A percentile compares a stretch with the other conserved stretches of the same genome.
These are phyloP conservation scores for Tetrapyrgos nigripes DNA, from an alignment of 1,284 basidiomycete genomes.

Conservation along the genomic window DNA sequence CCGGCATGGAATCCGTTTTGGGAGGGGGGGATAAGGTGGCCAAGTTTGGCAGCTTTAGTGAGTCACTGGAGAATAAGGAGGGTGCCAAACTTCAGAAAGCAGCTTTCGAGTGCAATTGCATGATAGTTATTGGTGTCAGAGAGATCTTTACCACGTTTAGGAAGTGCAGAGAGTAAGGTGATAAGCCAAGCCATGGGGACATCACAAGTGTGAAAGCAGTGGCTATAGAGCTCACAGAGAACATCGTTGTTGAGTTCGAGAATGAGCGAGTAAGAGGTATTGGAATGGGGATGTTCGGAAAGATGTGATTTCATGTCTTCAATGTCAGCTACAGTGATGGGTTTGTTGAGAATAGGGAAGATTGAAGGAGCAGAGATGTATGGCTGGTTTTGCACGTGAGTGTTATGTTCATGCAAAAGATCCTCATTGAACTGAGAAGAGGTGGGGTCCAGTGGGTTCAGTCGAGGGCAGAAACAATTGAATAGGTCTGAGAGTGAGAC, in stretches of 20 bases:
- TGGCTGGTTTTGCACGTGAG: no score
- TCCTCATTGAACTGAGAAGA: no score
- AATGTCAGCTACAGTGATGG: not conserved
- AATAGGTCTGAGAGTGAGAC: not conserved
- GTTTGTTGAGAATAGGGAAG: not conserved
- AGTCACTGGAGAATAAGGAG: slow-evolving; percentile 3
- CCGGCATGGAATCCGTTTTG: slow-evolving; percentile 4
- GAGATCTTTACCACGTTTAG: slow-evolving; percentile 6
- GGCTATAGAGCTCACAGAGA: slow-evolving; percentile 4
- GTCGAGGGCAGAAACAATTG: not conserved
- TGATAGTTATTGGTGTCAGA: slow-evolving; percentile 3
- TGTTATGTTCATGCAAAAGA: not conserved
- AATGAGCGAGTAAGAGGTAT: not conserved
- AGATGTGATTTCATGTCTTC: not conserved
- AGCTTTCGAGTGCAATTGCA: slow-evolving; percentile 16
- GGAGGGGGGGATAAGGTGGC: not conserved
- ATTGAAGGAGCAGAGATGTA: not conserved
- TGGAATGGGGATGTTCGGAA: not conserved
- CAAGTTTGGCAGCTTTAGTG: not conserved
- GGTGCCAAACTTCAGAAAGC: slow-evolving; percentile 15
- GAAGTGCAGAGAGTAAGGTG: slow-evolving; percentile 3
- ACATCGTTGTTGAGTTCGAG: slow-evolving; percentile 2
- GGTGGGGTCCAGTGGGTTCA: slow-evolving; percentile 1
- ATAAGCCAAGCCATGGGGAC: slow-evolving; percentile 8
- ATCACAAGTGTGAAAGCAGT: not conserved